phyloP scores from a whole-genome alignment of 495 filamentous ascomycete species.

The Chlorociboria aeruginascens region DNA sequence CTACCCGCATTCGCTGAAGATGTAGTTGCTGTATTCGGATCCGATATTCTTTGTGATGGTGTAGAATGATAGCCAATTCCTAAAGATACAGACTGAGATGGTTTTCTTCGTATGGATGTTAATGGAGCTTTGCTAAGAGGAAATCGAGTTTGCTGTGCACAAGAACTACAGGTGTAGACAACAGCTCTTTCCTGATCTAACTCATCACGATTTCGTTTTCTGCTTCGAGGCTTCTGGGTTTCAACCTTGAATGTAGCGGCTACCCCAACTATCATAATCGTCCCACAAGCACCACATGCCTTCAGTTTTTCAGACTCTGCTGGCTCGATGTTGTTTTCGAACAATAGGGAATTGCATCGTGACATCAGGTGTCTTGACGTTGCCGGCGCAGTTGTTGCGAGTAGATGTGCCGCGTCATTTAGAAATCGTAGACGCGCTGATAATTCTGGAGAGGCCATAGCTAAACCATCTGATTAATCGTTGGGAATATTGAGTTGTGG shows the following conservation, averaged over 20 bases:
- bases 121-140: slow-evolving; percentile 21
- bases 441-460: slow-evolving; percentile 14
- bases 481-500: not conserved
- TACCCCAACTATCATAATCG: slow-evolving; percentile 37
- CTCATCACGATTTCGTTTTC: not conserved
- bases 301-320: slow-evolving; percentile 33
- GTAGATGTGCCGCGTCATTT: slow-evolving; percentile 38
- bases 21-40: not conserved
- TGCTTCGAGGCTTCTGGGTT: slow-evolving; percentile 3
- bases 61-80: not conserved
- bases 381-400: slow-evolving; percentile 31
- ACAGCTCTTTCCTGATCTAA: slow-evolving; percentile 3
- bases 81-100: not conserved
- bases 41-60: not conserved
- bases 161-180: slow-evolving; percentile 33
- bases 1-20: slow-evolving; percentile 32
- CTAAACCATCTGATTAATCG: not conserved
- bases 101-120: not conserved
- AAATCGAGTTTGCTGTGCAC: slow-evolving; percentile 28
- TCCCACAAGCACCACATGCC: slow-evolving; percentile 38
- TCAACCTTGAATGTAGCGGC: slow-evolving; percentile 23
- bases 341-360: slow-evolving; percentile 28
- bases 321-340: slow-evolving; percentile 27
- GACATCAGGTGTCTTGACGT: slow-evolving; percentile 39
- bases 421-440: slow-evolving; percentile 23